Conservation (phyloP, 2,329 filamentous ascomycete genomes). For the Neonectria hederae region DNA sequence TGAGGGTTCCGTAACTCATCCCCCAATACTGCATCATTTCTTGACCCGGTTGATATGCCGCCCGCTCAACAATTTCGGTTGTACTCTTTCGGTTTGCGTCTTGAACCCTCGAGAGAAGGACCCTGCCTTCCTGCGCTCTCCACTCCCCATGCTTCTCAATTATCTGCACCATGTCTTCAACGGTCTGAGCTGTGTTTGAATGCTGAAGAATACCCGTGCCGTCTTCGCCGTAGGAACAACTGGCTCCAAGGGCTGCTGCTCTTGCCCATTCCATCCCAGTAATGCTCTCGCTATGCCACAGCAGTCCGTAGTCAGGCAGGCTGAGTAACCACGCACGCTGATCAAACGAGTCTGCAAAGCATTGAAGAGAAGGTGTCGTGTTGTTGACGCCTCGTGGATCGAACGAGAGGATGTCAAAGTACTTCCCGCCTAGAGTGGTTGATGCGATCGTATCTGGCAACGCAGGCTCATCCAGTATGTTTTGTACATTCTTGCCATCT, state of each 20-base stretch:
- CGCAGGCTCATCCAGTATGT: slow-evolving; percentile 11
- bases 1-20: slow-evolving; percentile 47
- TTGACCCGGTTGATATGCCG: slow-evolving; percentile 23
- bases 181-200: slow-evolving; percentile 57
- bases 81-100: neutral
- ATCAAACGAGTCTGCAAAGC: slow-evolving; percentile 15
- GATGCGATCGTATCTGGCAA: neutral
- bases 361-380: slow-evolving; percentile 43
- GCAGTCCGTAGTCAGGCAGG: slow-evolving; percentile 21
- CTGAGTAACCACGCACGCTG: slow-evolving; percentile 26
- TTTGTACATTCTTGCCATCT: slow-evolving; percentile 22
- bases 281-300: slow-evolving; percentile 25
- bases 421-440: slow-evolving; percentile 13
- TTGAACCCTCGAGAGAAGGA: neutral
- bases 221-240: slow-evolving; percentile 31
- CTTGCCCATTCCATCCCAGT: slow-evolving; percentile 38
- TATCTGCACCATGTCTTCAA: slow-evolving; percentile 59
- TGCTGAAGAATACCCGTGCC: slow-evolving; percentile 43
- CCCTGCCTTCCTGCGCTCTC: slow-evolving; percentile 35
- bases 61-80: slow-evolving; percentile 8
- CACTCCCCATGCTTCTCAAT: slow-evolving; percentile 54
- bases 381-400: slow-evolving; percentile 54
- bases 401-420: slow-evolving; percentile 53
- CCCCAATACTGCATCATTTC: slow-evolving; percentile 44
- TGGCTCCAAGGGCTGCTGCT: slow-evolving; percentile 31